These are phyloP conservation scores for Santalum album DNA, from an alignment of 164 flowering plant species.

Conservation along the genomic window DNA sequence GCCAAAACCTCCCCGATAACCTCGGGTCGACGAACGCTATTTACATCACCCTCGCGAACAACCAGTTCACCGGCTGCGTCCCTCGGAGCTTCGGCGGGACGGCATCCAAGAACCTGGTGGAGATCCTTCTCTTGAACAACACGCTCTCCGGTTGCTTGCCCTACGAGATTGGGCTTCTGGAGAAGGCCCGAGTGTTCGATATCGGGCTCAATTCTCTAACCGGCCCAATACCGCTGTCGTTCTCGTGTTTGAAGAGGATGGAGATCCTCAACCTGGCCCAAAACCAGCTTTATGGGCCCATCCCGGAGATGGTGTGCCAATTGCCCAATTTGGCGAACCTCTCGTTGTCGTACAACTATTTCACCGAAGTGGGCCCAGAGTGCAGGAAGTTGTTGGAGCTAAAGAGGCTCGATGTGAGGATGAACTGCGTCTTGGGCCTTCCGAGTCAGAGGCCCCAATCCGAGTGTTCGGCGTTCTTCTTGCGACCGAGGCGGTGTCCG, in stretches of 20 bases:
- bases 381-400: slow-evolving; percentile 33
- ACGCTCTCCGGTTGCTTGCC: background rate
- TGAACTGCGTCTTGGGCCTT: slow-evolving; percentile 38
- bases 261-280: slow-evolving; percentile 6
- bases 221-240: background rate
- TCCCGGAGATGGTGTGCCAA: slow-evolving; percentile 28
- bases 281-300: slow-evolving; percentile 16
- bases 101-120: background rate
- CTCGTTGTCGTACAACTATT: slow-evolving; percentile 22
- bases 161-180: background rate
- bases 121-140: background rate
- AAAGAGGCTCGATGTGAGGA: slow-evolving; percentile 23
- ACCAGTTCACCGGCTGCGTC: background rate
- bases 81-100: background rate
- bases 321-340: slow-evolving; percentile 16
- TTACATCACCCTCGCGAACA: background rate
- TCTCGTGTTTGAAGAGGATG: slow-evolving; percentile 12
- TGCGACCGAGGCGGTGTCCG: slow-evolving; percentile 9
- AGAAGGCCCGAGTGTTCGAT: background rate
- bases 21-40: background rate
- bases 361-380: slow-evolving; percentile 34
- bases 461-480: slow-evolving; percentile 26
- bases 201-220: background rate
- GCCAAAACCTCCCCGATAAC: background rate
- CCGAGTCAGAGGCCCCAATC: slow-evolving; percentile 26